Evolutionary conservation across 2,329 filamentous ascomycete genomes (phyloP), one percentile per base, ranked within the genome.

Genomic region (Coniella lustricola): DNA sequence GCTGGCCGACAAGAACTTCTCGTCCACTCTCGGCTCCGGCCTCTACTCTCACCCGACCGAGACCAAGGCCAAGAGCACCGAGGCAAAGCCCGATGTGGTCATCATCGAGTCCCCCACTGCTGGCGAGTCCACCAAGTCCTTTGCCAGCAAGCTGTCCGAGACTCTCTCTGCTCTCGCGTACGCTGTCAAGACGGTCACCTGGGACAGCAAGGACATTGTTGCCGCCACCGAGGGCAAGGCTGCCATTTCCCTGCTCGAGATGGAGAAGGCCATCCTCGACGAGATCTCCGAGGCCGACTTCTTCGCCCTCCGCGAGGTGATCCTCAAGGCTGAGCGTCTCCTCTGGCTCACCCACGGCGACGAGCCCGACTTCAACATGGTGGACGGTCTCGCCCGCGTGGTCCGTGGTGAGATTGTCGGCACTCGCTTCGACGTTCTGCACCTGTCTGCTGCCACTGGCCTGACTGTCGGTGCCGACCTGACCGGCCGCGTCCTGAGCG

Each of bases 271-370:
- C 8, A 37, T 50, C 37, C 43, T 50, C 5, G 48, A 41, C 36
- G 43, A 50, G 14, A 41, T 50, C 8, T 46, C 48, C 22, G 42
- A 46, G 43, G 7, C 42, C 13, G 42, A 50, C 37, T 50, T 45
- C 42, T n/a, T 45, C 3, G 48, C 42, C 13, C 36, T 50, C 18
- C 42, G 43, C n/a, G 36, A 45, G 22, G 43, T 50, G 36, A 45
- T 50, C 37, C 43, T 45, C 21, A 36, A 36, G 37, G 37, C 36
- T 1, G 37, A 50, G 20, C 48, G 48, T 20, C 21, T 51, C 33
- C 8, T 51, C 17, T 51, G 49, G 49, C 44, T 51, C 39, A 51
- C 49, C 1, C 40, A 39, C 16, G 49, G 49, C 16, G 49, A 46
- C 12, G 49, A 43, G 29, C 49, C 44, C 20, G 49, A 51, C 38